These are phyloP conservation scores for Decorospora gaudefroyi DNA, from an alignment of 2,329 filamentous ascomycete genomes.

Conservation along the genomic window DNA sequence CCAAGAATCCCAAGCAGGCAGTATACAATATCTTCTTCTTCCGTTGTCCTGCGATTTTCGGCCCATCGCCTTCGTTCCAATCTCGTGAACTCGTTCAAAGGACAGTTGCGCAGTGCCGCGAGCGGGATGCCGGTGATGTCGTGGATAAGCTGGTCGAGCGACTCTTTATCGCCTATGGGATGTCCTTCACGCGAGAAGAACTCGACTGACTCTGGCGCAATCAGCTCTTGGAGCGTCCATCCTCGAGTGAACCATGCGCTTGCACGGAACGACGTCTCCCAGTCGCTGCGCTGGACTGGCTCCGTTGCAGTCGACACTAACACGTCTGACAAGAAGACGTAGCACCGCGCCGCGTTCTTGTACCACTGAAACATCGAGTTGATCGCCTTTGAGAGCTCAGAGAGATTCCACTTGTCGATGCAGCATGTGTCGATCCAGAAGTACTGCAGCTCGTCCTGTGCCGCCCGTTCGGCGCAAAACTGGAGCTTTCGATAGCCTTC, in stretches of 20 bases:
- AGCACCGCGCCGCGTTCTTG: constrained; percentile 21
- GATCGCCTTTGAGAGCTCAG: no score
- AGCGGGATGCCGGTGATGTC: no score
- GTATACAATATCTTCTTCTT: constrained; percentile 33
- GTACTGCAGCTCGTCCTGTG: no score
- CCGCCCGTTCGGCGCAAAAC: no score
- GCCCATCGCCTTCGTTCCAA: constrained; percentile 28
- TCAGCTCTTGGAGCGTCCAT: no score
- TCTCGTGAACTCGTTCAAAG: constrained; percentile 25
- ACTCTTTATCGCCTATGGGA: constrained; percentile 15
- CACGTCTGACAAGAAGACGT: constrained; percentile 26
- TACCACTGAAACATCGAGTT: constrained; percentile 26
- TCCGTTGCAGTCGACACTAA: constrained; percentile 7
- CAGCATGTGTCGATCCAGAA: no score
- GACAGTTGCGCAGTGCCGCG: constrained; percentile 15
- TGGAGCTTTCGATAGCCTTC: no score
- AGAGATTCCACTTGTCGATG: no score
- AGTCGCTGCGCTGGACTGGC: constrained; percentile 4
- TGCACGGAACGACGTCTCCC: constrained; percentile 19
- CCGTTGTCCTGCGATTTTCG: constrained; percentile 25
- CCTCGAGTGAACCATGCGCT: no score
- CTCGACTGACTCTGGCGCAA: constrained; percentile 16
- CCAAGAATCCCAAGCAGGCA: constrained; percentile 30
- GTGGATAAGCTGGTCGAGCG: constrained; percentile 16
- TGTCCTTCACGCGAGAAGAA: constrained; percentile 20